Conservation (phyloP, 345 rosid genomes). For the Erodium maritimum region DNA sequence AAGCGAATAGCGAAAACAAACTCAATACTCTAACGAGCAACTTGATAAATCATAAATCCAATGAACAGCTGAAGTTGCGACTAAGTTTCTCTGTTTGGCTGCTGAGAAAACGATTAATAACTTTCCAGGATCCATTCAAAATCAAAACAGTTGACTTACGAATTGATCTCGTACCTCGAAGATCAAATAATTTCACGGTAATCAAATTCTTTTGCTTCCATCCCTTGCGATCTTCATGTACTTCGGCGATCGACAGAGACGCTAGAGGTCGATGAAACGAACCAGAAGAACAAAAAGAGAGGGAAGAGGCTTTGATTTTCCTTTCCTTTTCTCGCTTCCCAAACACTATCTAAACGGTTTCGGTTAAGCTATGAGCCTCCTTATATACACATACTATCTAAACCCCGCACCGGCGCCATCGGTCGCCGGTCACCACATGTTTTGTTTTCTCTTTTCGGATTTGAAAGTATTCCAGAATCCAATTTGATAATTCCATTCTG, state of each 20-base stretch:
- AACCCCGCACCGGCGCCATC: slow-evolving; percentile 7
- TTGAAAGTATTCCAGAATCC: slow-evolving; percentile 6
- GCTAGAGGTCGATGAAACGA: background rate
- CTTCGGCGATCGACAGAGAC: background rate
- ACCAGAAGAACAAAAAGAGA: background rate
- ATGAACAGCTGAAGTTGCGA: background rate
- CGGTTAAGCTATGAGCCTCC: background rate
- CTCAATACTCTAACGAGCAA: background rate
- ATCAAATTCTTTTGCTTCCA: slow-evolving; percentile 44
- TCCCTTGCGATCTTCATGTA: background rate
- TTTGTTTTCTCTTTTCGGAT: background rate
- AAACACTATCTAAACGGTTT: slow-evolving; percentile 2
- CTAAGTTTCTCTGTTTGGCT: background rate
- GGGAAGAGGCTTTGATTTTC: slow-evolving; percentile 3
- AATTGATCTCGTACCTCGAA: background rate
- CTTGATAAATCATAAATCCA: background rate
- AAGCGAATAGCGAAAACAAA: background rate
- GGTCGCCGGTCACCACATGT: slow-evolving; percentile 13
- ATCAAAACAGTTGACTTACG: background rate
- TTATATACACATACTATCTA: background rate
- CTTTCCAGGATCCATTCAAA: background rate
- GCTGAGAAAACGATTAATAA: background rate
- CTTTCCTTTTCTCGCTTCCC: background rate
- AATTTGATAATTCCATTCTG: slow-evolving; percentile 7
- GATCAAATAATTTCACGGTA: slow-evolving; percentile 11